Conservation (phyloP, 2,329 filamentous ascomycete genomes). For the Trichoderma sp. region DNA sequence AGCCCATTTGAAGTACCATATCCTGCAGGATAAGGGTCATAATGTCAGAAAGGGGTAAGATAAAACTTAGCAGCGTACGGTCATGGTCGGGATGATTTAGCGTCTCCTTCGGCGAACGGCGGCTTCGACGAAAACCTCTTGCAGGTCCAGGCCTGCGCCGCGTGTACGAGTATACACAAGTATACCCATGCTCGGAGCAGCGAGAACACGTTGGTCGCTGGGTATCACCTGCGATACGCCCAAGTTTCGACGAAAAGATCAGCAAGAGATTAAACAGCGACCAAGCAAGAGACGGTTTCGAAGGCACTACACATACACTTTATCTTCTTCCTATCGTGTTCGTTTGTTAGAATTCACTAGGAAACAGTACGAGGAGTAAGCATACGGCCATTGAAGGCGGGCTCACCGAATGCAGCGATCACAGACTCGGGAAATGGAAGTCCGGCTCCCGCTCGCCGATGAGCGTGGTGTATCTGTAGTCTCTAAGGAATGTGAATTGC, state of each 20-base stretch:
- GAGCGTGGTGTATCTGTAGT: neutral
- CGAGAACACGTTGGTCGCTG: constrained; percentile 19
- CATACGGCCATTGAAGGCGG: neutral
- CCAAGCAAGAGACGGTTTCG: neutral
- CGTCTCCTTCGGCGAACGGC: constrained; percentile 20
- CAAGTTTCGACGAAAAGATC: neutral
- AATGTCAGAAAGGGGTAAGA: neutral
- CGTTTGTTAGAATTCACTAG: neutral
- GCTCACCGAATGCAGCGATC: neutral
- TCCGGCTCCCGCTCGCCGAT: neutral
- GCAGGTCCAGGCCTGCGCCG: constrained; percentile 22
- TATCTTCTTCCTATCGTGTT: neutral
- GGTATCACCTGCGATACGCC: constrained; percentile 11
- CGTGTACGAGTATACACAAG: constrained; percentile 20
- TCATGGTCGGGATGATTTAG: neutral
- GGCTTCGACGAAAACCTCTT: constrained; percentile 21
- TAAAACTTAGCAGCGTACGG: neutral
- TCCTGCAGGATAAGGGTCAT: neutral
- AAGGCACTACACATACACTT: neutral
- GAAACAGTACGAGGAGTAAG: neutral
- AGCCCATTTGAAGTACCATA: too few species aligned
- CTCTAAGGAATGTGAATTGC: neutral
- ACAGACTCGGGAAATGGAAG: neutral
- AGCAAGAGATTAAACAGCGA: neutral
- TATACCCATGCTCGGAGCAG: constrained; percentile 15